These are phyloP conservation scores for Xylaria intraflava DNA, from an alignment of 495 filamentous ascomycete genomes.

Conservation along the genomic window DNA sequence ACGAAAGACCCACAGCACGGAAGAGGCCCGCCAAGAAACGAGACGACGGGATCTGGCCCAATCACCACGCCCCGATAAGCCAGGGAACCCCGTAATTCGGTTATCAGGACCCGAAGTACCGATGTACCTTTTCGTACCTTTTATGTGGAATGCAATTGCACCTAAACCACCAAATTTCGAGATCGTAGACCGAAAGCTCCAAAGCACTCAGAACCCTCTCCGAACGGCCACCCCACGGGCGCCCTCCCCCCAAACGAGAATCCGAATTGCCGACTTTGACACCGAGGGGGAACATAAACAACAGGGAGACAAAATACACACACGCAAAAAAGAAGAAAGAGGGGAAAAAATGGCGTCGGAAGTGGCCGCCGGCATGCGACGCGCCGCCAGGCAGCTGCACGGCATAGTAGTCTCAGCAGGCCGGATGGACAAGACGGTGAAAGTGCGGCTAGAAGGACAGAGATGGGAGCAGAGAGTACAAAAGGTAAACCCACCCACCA, in stretches of 20 bases:
- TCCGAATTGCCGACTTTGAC: no score
- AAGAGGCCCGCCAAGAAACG: no score
- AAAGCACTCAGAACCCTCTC: no score
- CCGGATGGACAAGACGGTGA: conserved; percentile 64
- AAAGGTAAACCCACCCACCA: conserved; percentile 33
- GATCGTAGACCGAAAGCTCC: no score
- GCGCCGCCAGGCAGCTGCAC: conserved; percentile 30
- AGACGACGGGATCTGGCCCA: neutral
- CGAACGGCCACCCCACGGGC: no score
- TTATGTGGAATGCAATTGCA: no score
- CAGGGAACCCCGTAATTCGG: no score
- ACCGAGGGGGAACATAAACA: neutral
- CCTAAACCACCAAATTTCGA: no score
- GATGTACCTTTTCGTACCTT: no score
- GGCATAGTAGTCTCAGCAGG: conserved; percentile 63
- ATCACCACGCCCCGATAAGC: neutral
- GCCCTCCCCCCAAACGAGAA: no score
- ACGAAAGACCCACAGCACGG: no score
- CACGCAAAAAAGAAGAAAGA: neutral
- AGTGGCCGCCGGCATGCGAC: conserved; percentile 24
- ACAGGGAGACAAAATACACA: neutral
- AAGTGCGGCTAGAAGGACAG: conserved; percentile 54
- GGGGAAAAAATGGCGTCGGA: conserved; percentile 25
- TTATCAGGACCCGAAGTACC: neutral
- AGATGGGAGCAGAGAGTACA: conserved; percentile 55